These are phyloP conservation scores for Heritiera littoralis DNA, from an alignment of 345 rosid species.

Conservation along the genomic window DNA sequence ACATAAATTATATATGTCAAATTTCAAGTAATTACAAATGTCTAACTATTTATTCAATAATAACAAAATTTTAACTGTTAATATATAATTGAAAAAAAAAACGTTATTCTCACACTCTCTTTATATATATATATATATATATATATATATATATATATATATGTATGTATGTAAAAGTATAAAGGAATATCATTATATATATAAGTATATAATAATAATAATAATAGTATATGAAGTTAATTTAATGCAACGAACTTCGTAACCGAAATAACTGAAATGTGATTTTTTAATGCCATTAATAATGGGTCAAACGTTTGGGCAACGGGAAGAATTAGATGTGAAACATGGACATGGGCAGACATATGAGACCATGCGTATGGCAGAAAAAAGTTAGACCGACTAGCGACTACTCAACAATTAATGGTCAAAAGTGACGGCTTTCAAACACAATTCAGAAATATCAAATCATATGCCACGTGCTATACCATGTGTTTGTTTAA, in stretches of 20 bases:
- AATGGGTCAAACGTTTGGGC: constrained; percentile 40
- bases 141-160: no score
- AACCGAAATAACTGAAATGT: constrained; percentile 68
- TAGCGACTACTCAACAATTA: background rate
- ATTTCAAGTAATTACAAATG: no score
- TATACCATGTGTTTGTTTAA: no score
- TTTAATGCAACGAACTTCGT: constrained; percentile 38
- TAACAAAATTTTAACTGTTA: no score
- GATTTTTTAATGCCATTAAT: background rate
- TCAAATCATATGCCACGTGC: constrained; percentile 24
- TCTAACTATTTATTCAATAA: no score
- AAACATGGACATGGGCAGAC: constrained; percentile 43
- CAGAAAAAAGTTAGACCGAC: constrained; percentile 1
- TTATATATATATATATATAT: no score
- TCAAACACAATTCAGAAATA: constrained; percentile 10
- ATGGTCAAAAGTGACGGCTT: constrained; percentile 30
- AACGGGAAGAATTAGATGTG: constrained; percentile 35
- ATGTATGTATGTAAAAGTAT: no score
- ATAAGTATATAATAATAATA: no score
- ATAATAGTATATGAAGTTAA: background rate
- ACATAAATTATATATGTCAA: no score
- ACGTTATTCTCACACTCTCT: no score
- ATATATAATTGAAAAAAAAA: no score
- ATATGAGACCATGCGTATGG: constrained; percentile 64
- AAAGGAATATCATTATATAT: no score